Base-by-base conservation (phyloP, 768 basidiomycete genomes). In the Amanita polypyramis region DNA sequence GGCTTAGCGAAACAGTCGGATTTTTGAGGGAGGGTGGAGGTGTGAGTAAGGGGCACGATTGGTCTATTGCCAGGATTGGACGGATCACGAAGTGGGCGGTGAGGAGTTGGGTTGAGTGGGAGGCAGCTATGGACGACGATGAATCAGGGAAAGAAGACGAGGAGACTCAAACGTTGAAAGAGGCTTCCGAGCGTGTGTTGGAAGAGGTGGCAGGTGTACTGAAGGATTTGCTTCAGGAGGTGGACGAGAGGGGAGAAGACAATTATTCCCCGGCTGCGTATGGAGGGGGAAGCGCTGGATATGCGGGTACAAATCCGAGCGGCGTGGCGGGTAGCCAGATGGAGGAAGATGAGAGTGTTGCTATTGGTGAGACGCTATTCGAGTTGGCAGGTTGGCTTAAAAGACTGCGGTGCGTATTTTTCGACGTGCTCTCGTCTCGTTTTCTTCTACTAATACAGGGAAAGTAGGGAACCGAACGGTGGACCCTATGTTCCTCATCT, bases 211-310 rank as follows among this genome's bases (percentile, higher is more conserved):
- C 83, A 1, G 78, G 80, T 0, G 73, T 83, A 5, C 55, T 85
- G 51, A 82, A 79, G 58, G 87, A 89, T 52, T 72, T 86, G 4
- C 71, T 86, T 11, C 80, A 84, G 54, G 84, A 86, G 53, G 70
- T 82, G 41, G 84, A 87, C 52, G 73, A 76, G 17, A 68, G 76
- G 47, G 80, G 80, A 9, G 83, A 87, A 32, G 73, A 73, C 12
- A 72, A 76, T 48, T 80, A 80, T 14, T 82, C 85, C 25, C 72
- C n/a, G n/a, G n/a, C 70, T 14, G 54, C 79, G 80, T 52, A 72
- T 68, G 47, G 71, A 87, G 47, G 75, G 79, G 38, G 85, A 86
- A 61, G 76, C 75, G 5, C 77, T 81, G 2, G 78, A 77, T 0
- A 74, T 82, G 7, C 56, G 82, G 50, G 82, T 78, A 58, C 87